A percentile compares a stretch with the other conserved stretches of the same genome.
These are phyloP conservation scores for Keithomyces neogunnii DNA, from an alignment of 2,329 filamentous ascomycete genomes.

Conservation along the genomic window DNA sequence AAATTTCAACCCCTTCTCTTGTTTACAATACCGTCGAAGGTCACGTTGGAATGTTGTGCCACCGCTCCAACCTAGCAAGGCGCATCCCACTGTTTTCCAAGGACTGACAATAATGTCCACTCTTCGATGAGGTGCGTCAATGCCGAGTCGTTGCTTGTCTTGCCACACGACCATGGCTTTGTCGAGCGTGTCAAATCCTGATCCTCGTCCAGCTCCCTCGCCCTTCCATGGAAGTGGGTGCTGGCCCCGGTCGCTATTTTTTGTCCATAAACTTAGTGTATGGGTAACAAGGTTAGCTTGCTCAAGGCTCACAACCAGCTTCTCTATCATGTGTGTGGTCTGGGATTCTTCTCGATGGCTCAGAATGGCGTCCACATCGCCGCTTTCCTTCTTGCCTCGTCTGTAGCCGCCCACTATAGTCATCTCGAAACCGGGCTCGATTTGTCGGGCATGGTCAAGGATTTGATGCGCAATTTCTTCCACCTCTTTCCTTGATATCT, in stretches of 20 bases:
- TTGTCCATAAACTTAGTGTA: conserved; percentile 62
- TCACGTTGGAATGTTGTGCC: conserved; percentile 88
- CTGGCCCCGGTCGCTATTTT: conserved; percentile 67
- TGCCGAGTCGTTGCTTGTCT: conserved; percentile 9
- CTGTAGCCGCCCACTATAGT: conserved; percentile 73
- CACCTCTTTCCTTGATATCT: conserved; percentile 66
- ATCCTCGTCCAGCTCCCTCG: conserved; percentile 23
- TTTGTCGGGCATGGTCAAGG: conserved; percentile 54
- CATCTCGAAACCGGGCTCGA: conserved; percentile 48
- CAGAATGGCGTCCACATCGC: conserved; percentile 81
- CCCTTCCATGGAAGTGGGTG: conserved; percentile 45
- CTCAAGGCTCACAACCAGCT: conserved; percentile 66
- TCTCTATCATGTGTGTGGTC: conserved; percentile 62
- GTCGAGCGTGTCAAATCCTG: conserved; percentile 80
- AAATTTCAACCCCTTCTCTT: conserved; percentile 69
- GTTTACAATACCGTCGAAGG: conserved; percentile 69
- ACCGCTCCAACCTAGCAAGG: conserved; percentile 79
- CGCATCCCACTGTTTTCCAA: conserved; percentile 84
- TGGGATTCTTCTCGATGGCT: conserved; percentile 64
- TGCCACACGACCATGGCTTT: conserved; percentile 94
- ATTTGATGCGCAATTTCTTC: conserved; percentile 59
- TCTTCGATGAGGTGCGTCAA: conserved; percentile 54
- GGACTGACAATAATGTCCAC: conserved; percentile 90
- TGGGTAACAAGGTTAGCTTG: conserved; percentile 67
- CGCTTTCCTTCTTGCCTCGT: conserved; percentile 62